phyloP scores from a whole-genome alignment of 116 monocot species.

The Trichopus zeylanicus region DNA sequence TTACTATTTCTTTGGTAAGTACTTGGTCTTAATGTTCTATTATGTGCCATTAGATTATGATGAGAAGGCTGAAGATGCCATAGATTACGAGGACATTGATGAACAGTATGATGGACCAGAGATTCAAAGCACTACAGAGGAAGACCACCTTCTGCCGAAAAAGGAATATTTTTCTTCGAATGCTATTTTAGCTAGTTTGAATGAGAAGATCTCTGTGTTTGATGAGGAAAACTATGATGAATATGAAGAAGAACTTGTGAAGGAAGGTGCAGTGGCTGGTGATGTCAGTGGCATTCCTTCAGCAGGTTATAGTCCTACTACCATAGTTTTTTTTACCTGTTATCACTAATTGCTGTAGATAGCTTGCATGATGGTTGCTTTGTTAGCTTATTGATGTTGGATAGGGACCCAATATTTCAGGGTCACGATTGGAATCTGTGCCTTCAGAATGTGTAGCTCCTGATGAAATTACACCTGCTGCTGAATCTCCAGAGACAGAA shows the following conservation, averaged over 20 bases:
- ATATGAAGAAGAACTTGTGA: constrained; percentile 58
- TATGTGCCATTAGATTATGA: constrained; percentile 63
- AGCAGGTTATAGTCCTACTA: constrained; percentile 45
- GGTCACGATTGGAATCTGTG: constrained; percentile 8
- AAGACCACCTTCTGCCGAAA: constrained; percentile 64
- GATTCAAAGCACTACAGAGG: constrained; percentile 50
- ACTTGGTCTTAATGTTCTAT: background rate
- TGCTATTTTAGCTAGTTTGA: constrained; percentile 37
- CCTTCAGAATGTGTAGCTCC: constrained; percentile 7
- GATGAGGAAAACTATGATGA: constrained; percentile 99
- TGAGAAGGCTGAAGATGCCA: constrained; percentile 92
- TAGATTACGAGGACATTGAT: constrained; percentile 95
- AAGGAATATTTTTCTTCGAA: constrained; percentile 55
- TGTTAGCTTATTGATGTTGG: background rate
- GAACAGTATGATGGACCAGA: constrained; percentile 99
- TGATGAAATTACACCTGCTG: constrained; percentile 25
- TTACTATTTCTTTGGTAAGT: background rate
- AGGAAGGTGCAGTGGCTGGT: constrained; percentile 11
- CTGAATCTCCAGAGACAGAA: constrained; percentile 31
- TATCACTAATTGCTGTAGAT: too few species aligned
- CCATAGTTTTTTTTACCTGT: too few species aligned
- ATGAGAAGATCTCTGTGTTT: constrained; percentile 54
- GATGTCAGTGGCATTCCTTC: constrained; percentile 11
- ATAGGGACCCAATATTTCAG: background rate
- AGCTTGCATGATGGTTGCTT: background rate